A percentile compares a stretch with the other conserved stretches of the same genome.
Evolutionary conservation across 2,329 filamentous ascomycete genomes (phyloP).

Genomic region (Curvularia spicifera): DNA sequence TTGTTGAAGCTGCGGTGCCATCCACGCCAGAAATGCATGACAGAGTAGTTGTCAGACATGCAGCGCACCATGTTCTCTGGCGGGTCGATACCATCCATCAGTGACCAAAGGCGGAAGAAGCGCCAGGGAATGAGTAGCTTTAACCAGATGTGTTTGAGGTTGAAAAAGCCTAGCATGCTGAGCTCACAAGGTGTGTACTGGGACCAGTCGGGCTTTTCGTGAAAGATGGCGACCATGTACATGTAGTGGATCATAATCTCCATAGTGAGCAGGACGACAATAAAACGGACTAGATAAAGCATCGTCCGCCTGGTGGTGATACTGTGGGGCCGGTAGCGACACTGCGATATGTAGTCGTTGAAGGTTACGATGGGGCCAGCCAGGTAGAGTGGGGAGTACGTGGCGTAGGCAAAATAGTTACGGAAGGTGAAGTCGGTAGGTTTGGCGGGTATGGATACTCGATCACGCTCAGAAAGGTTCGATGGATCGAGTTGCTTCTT

Average conservation of each 20-base stretch:
- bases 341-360: constrained; percentile 95
- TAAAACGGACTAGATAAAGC: constrained; percentile 83
- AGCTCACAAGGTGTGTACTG: constrained; percentile 87
- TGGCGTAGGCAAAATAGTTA: constrained; percentile 86
- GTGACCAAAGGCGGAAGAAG: constrained; percentile 96
- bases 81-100: constrained; percentile 89
- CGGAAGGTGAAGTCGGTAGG: constrained; percentile 75
- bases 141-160: constrained; percentile 96
- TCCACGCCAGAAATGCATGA: constrained; percentile 88
- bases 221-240: constrained; percentile 91
- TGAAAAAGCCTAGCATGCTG: constrained; percentile 90
- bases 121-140: constrained; percentile 97
- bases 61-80: constrained; percentile 99
- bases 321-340: constrained; percentile 73
- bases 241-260: constrained; percentile 85
- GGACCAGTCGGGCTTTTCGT: constrained; percentile 78
- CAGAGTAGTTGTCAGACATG: constrained; percentile 92
- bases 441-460: constrained; percentile 76
- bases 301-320: constrained; percentile 74
- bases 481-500: constrained; percentile 95
- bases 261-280: constrained; percentile 82
- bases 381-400: constrained; percentile 93
- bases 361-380: constrained; percentile 94
- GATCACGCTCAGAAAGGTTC: constrained; percentile 85
- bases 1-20: constrained; percentile 97